Evolutionary conservation across 805 yeast genomes (phyloP).

Genomic region (Metschnikowia reukaufii): DNA sequence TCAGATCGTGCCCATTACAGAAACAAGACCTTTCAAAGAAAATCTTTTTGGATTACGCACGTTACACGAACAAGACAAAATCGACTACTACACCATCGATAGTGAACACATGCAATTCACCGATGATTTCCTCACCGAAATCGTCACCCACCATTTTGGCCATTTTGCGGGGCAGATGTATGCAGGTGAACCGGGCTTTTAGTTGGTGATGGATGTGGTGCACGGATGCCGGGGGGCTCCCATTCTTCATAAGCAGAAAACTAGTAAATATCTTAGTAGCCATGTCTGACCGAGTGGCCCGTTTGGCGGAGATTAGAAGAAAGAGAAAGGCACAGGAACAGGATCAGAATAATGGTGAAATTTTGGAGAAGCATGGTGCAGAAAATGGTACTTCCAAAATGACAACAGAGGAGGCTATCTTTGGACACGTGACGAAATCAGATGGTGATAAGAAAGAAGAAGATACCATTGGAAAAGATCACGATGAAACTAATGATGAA

Average conservation of each 20-base stretch:
- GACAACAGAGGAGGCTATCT: neutral
- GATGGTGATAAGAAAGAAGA: too few relatives aligned
- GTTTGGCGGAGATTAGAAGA: constrained; percentile 19
- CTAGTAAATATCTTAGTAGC: neutral
- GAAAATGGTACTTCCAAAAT: neutral
- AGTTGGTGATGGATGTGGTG: neutral
- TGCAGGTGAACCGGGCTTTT: neutral
- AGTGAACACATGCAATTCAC: constrained; percentile 68
- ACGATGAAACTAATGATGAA: too few relatives aligned
- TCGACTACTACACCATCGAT: constrained; percentile 52
- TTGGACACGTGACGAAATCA: neutral
- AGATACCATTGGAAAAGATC: too few relatives aligned
- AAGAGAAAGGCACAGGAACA: constrained; percentile 8
- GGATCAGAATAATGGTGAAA: neutral
- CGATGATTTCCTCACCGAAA: constrained; percentile 46
- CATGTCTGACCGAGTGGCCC: constrained; percentile 20
- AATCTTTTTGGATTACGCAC: constrained; percentile 61
- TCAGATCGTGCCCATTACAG: constrained; percentile 40
- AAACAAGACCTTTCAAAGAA: constrained; percentile 49
- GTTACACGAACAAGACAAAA: constrained; percentile 42
- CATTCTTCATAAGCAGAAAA: neutral
- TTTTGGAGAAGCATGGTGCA: neutral
- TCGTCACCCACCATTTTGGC: constrained; percentile 47
- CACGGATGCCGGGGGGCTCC: constrained; percentile 9
- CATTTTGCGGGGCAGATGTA: constrained; percentile 36